Evolutionary conservation across 345 rosid genomes (phyloP).

Genomic region (Eucalyptus sp.): DNA sequence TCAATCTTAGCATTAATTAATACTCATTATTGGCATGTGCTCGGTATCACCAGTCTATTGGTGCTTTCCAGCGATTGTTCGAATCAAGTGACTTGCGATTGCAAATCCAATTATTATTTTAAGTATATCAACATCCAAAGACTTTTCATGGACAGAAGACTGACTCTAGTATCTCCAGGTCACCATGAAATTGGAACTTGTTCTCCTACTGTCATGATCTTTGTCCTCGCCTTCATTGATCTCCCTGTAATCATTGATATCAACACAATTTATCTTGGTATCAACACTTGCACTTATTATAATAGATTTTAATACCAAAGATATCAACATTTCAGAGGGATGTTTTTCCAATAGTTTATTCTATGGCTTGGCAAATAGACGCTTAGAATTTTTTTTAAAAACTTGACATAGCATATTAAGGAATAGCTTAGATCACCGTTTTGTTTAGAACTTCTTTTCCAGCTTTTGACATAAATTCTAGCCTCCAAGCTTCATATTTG

Average conservation of each 20-base stretch:
- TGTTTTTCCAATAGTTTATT: not conserved
- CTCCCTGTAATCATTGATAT: not conserved
- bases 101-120: no score
- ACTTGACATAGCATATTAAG: not conserved
- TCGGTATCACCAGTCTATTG: not conserved
- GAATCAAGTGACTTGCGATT: not conserved
- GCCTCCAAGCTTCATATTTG: not conserved
- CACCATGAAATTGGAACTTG: not conserved
- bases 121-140: not conserved
- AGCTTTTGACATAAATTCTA: not conserved
- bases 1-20: not conserved
- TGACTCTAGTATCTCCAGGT: not conserved
- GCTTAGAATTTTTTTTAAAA: not conserved
- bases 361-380: not conserved
- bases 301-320: not conserved
- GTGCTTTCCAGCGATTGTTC: not conserved
- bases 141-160: not conserved
- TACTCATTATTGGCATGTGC: not conserved
- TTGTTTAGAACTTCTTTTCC: not conserved
- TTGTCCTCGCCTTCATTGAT: not conserved
- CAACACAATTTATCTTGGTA: not conserved
- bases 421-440: not conserved
- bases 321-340: not conserved
- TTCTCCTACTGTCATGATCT: not conserved
- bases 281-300: not conserved